Evolutionary conservation across 2,329 filamentous ascomycete species (phyloP).

Genomic region (Aurifilum marmelostoma): DNA sequence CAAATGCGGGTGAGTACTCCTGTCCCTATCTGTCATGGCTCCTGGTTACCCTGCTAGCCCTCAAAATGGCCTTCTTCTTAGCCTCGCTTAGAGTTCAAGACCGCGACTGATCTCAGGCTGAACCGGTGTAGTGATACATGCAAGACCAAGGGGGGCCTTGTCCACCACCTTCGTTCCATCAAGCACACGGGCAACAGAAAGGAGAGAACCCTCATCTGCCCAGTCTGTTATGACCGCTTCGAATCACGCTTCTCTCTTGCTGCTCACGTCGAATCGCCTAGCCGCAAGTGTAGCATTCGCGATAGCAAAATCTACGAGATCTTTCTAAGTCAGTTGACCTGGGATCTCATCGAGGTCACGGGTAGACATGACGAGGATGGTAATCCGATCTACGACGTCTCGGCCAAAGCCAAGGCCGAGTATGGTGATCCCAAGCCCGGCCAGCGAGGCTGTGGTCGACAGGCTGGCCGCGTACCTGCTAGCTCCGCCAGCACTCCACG

Average conservation of each 20-base stretch:
- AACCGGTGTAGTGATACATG: slow-evolving; percentile 45
- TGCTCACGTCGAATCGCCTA: slow-evolving; percentile 52
- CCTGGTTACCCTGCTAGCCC: too few species aligned
- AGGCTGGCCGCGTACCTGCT: neutral
- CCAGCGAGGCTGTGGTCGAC: slow-evolving; percentile 14
- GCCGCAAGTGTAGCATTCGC: slow-evolving; percentile 47
- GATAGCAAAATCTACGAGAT: slow-evolving; percentile 43
- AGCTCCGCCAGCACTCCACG: neutral
- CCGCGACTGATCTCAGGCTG: slow-evolving; percentile 24
- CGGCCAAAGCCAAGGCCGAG: slow-evolving; percentile 15
- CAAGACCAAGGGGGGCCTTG: slow-evolving; percentile 38
- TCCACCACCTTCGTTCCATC: slow-evolving; percentile 49
- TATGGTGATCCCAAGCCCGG: slow-evolving; percentile 31
- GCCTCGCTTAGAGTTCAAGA: neutral
- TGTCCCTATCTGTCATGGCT: neutral
- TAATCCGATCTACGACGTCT: slow-evolving; percentile 40
- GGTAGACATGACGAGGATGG: slow-evolving; percentile 39
- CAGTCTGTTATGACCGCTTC: slow-evolving; percentile 49
- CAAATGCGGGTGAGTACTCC: slow-evolving; percentile 54
- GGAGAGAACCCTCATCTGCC: slow-evolving; percentile 45
- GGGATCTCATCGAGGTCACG: slow-evolving; percentile 41
- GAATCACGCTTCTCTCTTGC: slow-evolving; percentile 47
- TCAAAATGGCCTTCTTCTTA: neutral
- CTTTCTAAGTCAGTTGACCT: slow-evolving; percentile 46
- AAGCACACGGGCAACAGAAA: slow-evolving; percentile 41